Percentiles rank a stretch among this genome's conserved stretches.
phyloP scores from a whole-genome alignment of 192 early-diverging fungal species.

The Helicostylum pulchrum region DNA sequence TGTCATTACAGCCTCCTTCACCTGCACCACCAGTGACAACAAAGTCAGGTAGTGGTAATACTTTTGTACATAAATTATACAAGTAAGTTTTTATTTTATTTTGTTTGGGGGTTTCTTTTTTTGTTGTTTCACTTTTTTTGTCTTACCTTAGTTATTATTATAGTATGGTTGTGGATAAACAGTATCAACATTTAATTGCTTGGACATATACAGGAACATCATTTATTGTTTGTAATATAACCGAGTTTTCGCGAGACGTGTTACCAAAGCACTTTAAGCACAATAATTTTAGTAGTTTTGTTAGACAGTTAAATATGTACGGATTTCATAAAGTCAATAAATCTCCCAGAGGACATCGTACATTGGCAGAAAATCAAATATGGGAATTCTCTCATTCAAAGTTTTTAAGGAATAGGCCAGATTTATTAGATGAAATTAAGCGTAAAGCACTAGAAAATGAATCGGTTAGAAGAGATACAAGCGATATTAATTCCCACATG shows the following conservation, averaged over 20 bases:
- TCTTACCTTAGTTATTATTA: constrained; percentile 1
- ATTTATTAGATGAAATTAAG: constrained; percentile 87
- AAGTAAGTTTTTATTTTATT: constrained; percentile 33
- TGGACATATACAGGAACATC: constrained; percentile 86
- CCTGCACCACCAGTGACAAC: not conserved
- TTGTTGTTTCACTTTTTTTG: not conserved
- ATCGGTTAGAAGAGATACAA: constrained; percentile 66
- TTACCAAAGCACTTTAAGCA: constrained; percentile 92
- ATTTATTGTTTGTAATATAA: constrained; percentile 88
- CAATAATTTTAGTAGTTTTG: constrained; percentile 89
- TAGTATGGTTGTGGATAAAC: constrained; percentile 83
- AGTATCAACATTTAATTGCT: constrained; percentile 83
- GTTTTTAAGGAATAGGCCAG: constrained; percentile 69
- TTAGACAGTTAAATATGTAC: constrained; percentile 75
- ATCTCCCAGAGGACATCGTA: constrained; percentile 80
- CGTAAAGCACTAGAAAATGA: constrained; percentile 88
- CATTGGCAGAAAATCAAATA: constrained; percentile 83
- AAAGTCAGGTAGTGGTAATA: constrained; percentile 28
- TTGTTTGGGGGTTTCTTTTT: not conserved
- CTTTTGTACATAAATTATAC: constrained; percentile 52
- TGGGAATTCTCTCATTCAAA: constrained; percentile 89
- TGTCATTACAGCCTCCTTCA: constrained; percentile 21
- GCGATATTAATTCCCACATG: constrained; percentile 73
- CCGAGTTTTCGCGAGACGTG: constrained; percentile 84
- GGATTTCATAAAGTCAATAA: constrained; percentile 94